Evolutionary conservation across 129 eudicot genomes (phyloP).

Genomic region (Escallonia herrerae): DNA sequence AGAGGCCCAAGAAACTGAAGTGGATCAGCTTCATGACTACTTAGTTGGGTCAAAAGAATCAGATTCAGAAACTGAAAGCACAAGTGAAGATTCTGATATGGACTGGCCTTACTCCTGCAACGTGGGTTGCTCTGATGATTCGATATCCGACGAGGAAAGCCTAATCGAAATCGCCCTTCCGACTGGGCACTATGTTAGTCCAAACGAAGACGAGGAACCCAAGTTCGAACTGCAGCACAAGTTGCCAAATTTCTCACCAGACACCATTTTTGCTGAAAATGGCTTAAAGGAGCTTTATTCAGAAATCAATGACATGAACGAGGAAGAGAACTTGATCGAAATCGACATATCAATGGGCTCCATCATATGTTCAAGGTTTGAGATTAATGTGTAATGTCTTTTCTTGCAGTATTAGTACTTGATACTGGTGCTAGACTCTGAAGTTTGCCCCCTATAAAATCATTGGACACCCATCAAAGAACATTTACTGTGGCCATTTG

Average conservation of each 20-base stretch:
- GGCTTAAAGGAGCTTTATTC: conserved; percentile 29
- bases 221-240: conserved; percentile 20
- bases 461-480: conserved; percentile 13
- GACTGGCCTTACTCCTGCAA: conserved; percentile 35
- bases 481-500: conserved; percentile 7
- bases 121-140: conserved; percentile 42
- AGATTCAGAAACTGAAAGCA: conserved; percentile 46
- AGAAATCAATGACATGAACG: conserved; percentile 48
- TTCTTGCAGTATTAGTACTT: background rate
- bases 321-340: conserved; percentile 89
- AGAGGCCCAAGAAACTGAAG: conserved; percentile 7
- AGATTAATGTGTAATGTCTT: conserved; percentile 43
- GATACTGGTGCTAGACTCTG: background rate
- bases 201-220: conserved; percentile 17
- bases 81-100: conserved; percentile 58
- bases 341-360: conserved; percentile 87
- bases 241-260: conserved; percentile 23
- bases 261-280: conserved; percentile 33
- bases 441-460: background rate
- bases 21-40: conserved; percentile 5
- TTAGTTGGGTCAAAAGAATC: conserved; percentile 29
- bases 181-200: conserved; percentile 45
- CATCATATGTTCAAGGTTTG: conserved; percentile 74
- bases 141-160: conserved; percentile 94
- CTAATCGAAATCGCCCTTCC: conserved; percentile 73